Conservation (phyloP, 495 filamentous ascomycete genomes). For the Lophium mytilinum region DNA sequence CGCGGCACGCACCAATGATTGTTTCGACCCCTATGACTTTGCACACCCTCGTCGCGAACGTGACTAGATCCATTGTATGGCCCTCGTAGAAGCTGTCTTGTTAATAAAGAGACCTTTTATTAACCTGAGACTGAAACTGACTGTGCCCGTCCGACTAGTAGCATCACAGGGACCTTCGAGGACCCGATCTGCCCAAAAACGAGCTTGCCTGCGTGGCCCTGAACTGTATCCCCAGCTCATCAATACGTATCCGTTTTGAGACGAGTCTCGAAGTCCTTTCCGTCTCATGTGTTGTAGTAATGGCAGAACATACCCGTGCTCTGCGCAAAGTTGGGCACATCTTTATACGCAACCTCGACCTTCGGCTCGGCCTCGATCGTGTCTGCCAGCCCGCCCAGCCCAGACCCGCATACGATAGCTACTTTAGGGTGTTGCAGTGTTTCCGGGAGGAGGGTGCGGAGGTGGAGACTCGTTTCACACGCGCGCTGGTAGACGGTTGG, state of each 20-base stretch:
- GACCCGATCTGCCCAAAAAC: conserved; percentile 58
- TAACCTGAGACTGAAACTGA: conserved; percentile 35
- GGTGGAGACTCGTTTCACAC: conserved; percentile 26
- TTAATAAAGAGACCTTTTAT: conserved; percentile 1
- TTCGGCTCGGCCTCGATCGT: conserved; percentile 47
- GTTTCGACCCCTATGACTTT: conserved; percentile 57
- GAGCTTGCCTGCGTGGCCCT: conserved; percentile 67
- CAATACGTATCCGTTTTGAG: background rate
- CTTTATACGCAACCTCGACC: conserved; percentile 51
- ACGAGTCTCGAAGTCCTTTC: background rate
- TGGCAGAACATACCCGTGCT: conserved; percentile 48
- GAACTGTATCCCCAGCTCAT: conserved; percentile 36
- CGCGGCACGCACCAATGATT: conserved; percentile 44
- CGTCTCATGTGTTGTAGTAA: background rate
- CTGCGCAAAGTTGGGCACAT: conserved; percentile 59
- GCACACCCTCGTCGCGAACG: conserved; percentile 65
- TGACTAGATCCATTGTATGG: conserved; percentile 57
- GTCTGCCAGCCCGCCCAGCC: conserved; percentile 57
- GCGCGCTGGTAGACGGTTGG: conserved; percentile 24
- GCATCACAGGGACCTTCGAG: conserved; percentile 49
- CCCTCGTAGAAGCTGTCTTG: conserved; percentile 65
- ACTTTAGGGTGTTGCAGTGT: conserved; percentile 47
- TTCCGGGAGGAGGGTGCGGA: conserved; percentile 35
- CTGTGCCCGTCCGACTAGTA: conserved; percentile 71
- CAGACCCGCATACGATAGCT: conserved; percentile 68